These are phyloP conservation scores for Selaginella moellendorffii DNA, from an alignment of 75 land plant genomes.

Conservation along the genomic window DNA sequence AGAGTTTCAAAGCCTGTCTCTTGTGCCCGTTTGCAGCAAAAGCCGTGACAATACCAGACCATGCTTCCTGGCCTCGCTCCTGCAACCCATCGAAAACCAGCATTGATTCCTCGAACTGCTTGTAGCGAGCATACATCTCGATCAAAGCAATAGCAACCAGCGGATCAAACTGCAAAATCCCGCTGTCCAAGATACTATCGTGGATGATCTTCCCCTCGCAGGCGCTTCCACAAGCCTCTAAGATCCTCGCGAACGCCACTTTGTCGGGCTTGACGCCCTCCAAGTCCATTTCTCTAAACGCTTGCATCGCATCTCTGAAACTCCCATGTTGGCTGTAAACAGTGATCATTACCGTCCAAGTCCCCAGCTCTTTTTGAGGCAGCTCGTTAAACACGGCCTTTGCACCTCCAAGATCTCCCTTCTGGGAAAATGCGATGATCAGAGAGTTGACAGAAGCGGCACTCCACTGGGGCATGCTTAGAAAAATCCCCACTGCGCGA, in stretches of 20 bases:
- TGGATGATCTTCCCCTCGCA: slow-evolving; percentile 37
- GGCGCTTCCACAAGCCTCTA: slow-evolving; percentile 31
- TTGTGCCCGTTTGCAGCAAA: slow-evolving; percentile 29
- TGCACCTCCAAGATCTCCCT: not conserved
- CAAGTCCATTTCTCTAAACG: slow-evolving; percentile 24
- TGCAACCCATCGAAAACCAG: slow-evolving; percentile 27
- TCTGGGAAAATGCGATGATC: not conserved
- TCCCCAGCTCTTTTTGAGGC: not conserved
- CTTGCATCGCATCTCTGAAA: slow-evolving; percentile 9
- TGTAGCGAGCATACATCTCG: slow-evolving; percentile 47
- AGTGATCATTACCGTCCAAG: not conserved
- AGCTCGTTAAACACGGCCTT: not conserved
- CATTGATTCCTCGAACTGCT: slow-evolving; percentile 20
- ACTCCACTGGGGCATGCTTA: not conserved
- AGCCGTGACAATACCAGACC: slow-evolving; percentile 41
- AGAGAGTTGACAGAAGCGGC: not conserved
- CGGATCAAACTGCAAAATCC: slow-evolving; percentile 14
- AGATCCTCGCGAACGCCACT: slow-evolving; percentile 22
- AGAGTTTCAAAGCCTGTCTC: slow-evolving; percentile 31
- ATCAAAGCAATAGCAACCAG: slow-evolving; percentile 29
- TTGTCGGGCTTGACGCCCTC: slow-evolving; percentile 28
- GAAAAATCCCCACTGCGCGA: not conserved
- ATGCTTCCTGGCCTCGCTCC: slow-evolving; percentile 20
- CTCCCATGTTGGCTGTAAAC: not conserved
- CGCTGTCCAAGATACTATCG: slow-evolving; percentile 9